Conservation (phyloP, 305 asterid species). For the Rubia peregrina region DNA sequence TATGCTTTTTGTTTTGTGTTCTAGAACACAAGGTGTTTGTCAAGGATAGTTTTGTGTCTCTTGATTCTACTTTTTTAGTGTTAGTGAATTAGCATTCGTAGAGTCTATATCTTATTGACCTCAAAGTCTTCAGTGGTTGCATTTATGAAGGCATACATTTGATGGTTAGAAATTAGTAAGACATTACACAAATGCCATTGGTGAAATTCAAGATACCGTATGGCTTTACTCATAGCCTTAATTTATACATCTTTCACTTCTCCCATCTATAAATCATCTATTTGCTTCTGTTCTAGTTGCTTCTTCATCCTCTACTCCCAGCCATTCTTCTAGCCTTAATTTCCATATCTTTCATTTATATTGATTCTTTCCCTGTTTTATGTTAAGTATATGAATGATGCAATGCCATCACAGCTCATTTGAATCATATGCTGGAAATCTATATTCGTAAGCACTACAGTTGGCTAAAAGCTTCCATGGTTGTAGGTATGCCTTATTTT, state of each 20-base stretch:
- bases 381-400: not conserved
- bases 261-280: conserved; percentile 41
- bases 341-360: not conserved
- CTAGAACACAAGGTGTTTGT: too few relatives aligned
- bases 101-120: not conserved
- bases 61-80: not conserved
- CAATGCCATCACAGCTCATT: conserved; percentile 67
- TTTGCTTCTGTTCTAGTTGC: conserved; percentile 13
- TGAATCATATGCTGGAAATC: conserved; percentile 74
- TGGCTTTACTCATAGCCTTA: conserved; percentile 56
- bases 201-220: conserved; percentile 56
- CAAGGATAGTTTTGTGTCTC: conserved; percentile 3
- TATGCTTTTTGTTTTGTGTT: too few relatives aligned
- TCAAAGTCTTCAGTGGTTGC: conserved; percentile 49
- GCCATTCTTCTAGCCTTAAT: not conserved
- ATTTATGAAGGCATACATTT: conserved; percentile 52
- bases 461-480: conserved; percentile 52
- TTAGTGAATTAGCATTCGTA: not conserved
- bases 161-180: conserved; percentile 34
- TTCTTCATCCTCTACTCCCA: conserved; percentile 8
- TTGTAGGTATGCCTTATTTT: conserved; percentile 55
- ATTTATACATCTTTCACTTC: conserved; percentile 11
- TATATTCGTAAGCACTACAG: conserved; percentile 48
- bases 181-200: conserved; percentile 25
- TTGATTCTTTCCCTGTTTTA: not conserved